phyloP scores from a whole-genome alignment of 331 rosid genomes.

The Stylosanthes scabra region DNA sequence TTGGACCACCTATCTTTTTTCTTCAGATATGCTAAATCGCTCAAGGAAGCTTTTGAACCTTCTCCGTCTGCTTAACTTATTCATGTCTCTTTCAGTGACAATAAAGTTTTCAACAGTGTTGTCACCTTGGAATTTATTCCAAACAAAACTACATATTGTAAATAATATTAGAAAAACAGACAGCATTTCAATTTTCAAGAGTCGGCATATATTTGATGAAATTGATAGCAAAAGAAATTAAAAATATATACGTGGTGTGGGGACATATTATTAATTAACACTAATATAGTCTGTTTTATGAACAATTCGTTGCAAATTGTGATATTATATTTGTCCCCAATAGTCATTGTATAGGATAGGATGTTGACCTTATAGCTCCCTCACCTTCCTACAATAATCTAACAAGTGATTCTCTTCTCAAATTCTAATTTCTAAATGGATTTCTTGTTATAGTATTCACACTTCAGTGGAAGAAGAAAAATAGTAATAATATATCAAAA shows the following conservation, averaged over 20 bases:
- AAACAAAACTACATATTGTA: constrained; percentile 6
- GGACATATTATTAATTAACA: not conserved
- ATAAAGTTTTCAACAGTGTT: not conserved
- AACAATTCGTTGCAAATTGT: constrained; percentile 30
- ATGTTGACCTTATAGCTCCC: constrained; percentile 42
- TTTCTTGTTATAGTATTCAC: constrained; percentile 21
- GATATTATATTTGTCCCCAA: constrained; percentile 31
- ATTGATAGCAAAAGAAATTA: not conserved
- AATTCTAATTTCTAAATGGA: constrained; percentile 5
- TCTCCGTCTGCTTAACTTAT: constrained; percentile 32
- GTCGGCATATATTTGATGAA: constrained; percentile 28
- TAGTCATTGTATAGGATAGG: constrained; percentile 32
- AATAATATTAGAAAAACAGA: constrained; percentile 23
- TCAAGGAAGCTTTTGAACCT: not conserved
- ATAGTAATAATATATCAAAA: not conserved
- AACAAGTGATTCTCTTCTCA: not conserved
- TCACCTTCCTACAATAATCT: constrained; percentile 10
- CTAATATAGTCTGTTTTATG: constrained; percentile 21
- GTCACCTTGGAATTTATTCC: constrained; percentile 10
- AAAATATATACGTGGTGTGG: constrained; percentile 19
- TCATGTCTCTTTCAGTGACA: constrained; percentile 28
- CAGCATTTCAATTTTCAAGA: constrained; percentile 34
- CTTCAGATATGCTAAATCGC: constrained; percentile 22
- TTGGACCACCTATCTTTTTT: constrained; percentile 23
- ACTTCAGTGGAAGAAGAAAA: not conserved